Conservation (phyloP, 2,329 filamentous ascomycete genomes). For the Thielaviopsis cerberus region DNA sequence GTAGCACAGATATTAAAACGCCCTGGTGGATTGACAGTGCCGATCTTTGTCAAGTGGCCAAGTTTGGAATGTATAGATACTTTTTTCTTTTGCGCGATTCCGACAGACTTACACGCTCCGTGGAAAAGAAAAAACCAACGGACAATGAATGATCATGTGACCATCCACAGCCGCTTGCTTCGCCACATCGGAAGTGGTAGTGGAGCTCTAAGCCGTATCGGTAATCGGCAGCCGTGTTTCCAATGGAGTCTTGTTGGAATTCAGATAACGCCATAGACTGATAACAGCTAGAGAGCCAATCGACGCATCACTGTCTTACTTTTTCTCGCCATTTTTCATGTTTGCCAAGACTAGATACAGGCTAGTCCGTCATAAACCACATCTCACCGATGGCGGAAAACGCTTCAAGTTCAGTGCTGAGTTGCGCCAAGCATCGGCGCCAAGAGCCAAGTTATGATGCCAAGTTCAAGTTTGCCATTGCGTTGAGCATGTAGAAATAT, state of each 20-base stretch:
- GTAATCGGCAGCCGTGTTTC: background rate
- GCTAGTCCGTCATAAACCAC: background rate
- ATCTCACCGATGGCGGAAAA: background rate
- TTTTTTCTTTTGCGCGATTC: background rate
- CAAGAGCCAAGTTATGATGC: constrained; percentile 4
- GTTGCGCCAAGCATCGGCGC: constrained; percentile 11
- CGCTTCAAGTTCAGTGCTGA: background rate
- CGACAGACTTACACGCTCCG: background rate
- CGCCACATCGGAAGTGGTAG: background rate
- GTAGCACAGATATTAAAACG: background rate
- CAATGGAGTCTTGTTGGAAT: background rate
- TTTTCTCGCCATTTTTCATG: background rate
- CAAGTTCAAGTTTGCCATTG: background rate
- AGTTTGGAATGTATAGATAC: background rate
- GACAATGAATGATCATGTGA: background rate
- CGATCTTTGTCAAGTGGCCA: background rate
- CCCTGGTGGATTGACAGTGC: background rate
- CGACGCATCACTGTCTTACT: background rate
- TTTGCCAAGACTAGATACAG: background rate
- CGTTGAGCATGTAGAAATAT: background rate
- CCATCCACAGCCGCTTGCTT: background rate
- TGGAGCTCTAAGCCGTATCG: background rate
- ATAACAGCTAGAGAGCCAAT: background rate
- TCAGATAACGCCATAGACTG: background rate
- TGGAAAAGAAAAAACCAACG: background rate